phyloP scores from a whole-genome alignment of 306 rosid species.

The Quercus parvula region DNA sequence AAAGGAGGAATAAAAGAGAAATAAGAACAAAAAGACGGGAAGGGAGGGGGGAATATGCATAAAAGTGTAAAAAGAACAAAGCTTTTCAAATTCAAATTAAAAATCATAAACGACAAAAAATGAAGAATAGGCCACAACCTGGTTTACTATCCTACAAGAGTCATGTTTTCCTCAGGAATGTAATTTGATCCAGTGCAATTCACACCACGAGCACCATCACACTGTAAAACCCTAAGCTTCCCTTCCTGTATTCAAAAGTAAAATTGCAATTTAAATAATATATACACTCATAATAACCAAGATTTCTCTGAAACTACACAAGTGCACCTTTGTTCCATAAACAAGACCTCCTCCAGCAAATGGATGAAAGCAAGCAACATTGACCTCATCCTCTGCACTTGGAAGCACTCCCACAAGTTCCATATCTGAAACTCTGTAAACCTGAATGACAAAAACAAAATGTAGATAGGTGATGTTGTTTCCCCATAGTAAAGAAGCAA shows the following conservation, averaged over 20 bases:
- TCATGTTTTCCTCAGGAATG: conserved; percentile 43
- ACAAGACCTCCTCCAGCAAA: conserved; percentile 97
- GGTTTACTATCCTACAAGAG: conserved; percentile 39
- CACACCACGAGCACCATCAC: conserved; percentile 33
- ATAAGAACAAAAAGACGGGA: neutral
- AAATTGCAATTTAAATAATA: conserved; percentile 7
- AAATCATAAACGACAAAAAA: conserved; percentile 14
- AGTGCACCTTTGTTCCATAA: conserved; percentile 89
- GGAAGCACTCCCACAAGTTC: conserved; percentile 98
- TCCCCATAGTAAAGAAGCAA: neutral
- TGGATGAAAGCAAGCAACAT: conserved; percentile 98
- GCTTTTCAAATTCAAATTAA: neutral
- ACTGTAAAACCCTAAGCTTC: conserved; percentile 67
- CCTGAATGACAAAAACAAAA: conserved; percentile 48
- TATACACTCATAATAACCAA: conserved; percentile 2
- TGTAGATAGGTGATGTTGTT: neutral
- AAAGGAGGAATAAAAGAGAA: neutral
- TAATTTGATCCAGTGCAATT: conserved; percentile 43
- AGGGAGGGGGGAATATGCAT: neutral
- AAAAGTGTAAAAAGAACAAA: neutral
- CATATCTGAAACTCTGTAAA: conserved; percentile 95
- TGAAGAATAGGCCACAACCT: conserved; percentile 27
- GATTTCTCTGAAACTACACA: neutral
- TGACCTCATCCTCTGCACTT: conserved; percentile 98
- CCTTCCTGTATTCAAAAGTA: conserved; percentile 76